phyloP scores from a whole-genome alignment of 768 basidiomycete genomes.

The Boletus pseudopeckii region DNA sequence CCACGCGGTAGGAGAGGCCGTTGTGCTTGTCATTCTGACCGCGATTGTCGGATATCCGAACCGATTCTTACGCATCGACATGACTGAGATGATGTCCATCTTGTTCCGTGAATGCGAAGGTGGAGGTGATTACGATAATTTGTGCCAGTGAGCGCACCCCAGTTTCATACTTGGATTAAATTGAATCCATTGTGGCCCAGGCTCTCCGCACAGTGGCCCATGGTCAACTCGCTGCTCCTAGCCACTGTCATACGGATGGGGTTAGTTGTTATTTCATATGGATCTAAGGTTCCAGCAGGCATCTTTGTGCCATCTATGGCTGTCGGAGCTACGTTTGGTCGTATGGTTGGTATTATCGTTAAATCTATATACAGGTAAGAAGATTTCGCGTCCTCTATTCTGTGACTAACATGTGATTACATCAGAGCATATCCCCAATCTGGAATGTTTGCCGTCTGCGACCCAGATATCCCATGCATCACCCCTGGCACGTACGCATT shows the following conservation, averaged over 20 bases:
- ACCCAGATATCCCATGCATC: conserved; percentile 92
- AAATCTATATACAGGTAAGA: conserved; percentile 84
- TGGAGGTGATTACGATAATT: conserved; percentile 82
- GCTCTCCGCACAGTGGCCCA: conserved; percentile 87
- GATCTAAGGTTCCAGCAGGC: conserved; percentile 94
- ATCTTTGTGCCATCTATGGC: conserved; percentile 99
- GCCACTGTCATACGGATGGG: conserved; percentile 87
- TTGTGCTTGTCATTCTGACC: conserved; percentile 80
- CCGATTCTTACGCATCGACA: conserved; percentile 91
- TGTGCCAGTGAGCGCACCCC: conserved; percentile 81
- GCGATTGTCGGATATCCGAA: conserved; percentile 94
- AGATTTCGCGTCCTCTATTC: conserved; percentile 17
- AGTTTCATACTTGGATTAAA: not conserved
- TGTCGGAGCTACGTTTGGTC: conserved; percentile 92
- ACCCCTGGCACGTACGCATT: conserved; percentile 99
- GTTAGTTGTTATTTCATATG: conserved; percentile 90
- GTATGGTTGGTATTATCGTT: conserved; percentile 96
- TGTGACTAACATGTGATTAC: not conserved
- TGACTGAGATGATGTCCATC: conserved; percentile 95
- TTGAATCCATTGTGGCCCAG: conserved; percentile 33
- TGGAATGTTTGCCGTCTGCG: conserved; percentile 87
- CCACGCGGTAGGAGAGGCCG: conserved; percentile 86
- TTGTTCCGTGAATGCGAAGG: conserved; percentile 96
- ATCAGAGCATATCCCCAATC: conserved; percentile 75
- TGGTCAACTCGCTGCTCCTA: conserved; percentile 87